phyloP scores from a whole-genome alignment of 2,329 filamentous ascomycete genomes.

The Phialophora tarda region DNA sequence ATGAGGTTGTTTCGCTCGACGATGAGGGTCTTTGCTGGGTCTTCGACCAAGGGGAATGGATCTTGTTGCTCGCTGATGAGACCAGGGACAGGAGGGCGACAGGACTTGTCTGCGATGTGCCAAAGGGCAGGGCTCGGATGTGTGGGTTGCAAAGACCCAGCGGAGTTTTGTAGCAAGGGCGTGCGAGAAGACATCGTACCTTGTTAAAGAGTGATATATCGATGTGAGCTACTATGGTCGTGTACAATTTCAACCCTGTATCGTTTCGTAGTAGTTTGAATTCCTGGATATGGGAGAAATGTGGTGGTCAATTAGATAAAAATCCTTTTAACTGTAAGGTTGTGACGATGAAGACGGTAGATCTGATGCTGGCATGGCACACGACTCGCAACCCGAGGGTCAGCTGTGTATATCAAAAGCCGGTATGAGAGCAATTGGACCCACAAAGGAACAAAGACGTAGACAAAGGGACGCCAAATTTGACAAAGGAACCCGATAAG shows the following conservation, averaged over 20 bases:
- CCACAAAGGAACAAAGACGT: constrained; percentile 1
- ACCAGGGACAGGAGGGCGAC: not conserved
- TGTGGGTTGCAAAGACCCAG: not conserved
- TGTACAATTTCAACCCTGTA: not conserved
- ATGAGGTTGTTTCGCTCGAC: not conserved
- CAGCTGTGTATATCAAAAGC: constrained; percentile 9
- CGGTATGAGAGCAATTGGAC: not conserved
- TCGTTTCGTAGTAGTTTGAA: not conserved
- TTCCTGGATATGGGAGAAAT: not conserved
- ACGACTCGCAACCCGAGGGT: not conserved
- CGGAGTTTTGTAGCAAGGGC: not conserved
- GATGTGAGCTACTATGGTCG: not conserved
- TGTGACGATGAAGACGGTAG: not conserved
- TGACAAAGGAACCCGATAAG: not conserved
- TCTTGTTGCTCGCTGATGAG: not conserved
- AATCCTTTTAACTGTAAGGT: not conserved
- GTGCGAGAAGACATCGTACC: not conserved
- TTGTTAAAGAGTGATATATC: not conserved
- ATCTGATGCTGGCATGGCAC: not conserved
- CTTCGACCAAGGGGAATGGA: constrained; percentile 3
- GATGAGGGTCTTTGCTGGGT: constrained; percentile 8
- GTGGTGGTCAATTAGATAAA: not conserved
- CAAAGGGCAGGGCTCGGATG: not conserved
- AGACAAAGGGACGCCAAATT: not conserved
- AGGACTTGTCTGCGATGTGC: constrained; percentile 1